Evolutionary conservation across 2,329 filamentous ascomycete species (phyloP).

Genomic region (Hymenoscyphus occultus): DNA sequence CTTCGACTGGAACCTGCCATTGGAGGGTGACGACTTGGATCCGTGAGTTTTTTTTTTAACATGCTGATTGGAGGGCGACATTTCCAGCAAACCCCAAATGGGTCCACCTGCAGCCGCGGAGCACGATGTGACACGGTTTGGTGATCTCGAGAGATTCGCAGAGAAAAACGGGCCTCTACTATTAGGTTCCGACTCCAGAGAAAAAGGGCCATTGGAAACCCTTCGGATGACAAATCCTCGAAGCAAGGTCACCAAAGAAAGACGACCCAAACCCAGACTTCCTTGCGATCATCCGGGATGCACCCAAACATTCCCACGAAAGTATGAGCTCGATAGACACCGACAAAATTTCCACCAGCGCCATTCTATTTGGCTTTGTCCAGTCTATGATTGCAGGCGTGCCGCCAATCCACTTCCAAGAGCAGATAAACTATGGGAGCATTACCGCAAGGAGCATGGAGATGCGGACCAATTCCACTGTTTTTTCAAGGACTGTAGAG

Average conservation of each 20-base stretch:
- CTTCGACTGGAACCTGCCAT: not conserved
- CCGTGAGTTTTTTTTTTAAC: not conserved
- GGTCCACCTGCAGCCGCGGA: too few relatives aligned
- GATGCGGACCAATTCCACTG: constrained; percentile 7
- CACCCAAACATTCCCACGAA: constrained; percentile 16
- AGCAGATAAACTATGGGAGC: constrained; percentile 18
- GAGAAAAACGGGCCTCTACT: not conserved
- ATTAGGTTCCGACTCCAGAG: not conserved
- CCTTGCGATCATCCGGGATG: constrained; percentile 13
- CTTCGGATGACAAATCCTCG: not conserved
- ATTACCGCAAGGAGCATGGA: constrained; percentile 15
- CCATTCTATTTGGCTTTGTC: constrained; percentile 6
- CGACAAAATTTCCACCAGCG: constrained; percentile 13
- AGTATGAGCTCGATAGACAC: constrained; percentile 18
- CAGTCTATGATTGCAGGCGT: constrained; percentile 18
- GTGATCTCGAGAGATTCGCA: not conserved
- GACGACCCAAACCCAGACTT: constrained; percentile 8
- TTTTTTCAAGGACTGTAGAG: constrained; percentile 11
- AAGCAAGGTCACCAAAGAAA: not conserved
- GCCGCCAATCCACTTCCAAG: constrained; percentile 13
- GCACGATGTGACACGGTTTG: too few relatives aligned
- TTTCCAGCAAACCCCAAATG: not conserved
- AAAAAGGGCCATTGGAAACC: not conserved
- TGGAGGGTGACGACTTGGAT: not conserved
- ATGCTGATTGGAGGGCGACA: constrained; percentile 4